Percentiles rank a stretch among this genome's conserved stretches.
Conservation (phyloP, 768 basidiomycete genomes). For the Amanita fuliginea region DNA sequence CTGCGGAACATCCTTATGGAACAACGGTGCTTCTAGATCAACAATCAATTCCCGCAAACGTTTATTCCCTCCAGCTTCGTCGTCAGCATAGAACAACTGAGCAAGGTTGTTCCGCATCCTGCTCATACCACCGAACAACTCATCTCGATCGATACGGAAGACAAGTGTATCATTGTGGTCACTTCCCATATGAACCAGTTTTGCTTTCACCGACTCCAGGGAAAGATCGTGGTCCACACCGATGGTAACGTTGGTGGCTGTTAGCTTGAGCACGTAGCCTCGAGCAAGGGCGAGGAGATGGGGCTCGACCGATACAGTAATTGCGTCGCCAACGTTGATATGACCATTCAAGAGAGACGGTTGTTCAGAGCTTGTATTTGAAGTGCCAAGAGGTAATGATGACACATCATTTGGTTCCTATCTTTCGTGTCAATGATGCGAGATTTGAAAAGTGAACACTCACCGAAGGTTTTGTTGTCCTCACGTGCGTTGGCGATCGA, state of each 20-base stretch:
- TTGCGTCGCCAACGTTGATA: constrained; percentile 17
- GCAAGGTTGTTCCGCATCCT: constrained; percentile 87
- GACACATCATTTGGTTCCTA: background rate
- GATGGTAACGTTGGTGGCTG: too few relatives aligned
- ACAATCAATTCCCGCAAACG: constrained; percentile 68
- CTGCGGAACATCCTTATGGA: constrained; percentile 18
- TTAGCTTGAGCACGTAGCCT: too few relatives aligned
- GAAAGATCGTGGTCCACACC: too few relatives aligned
- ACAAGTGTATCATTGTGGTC: constrained; percentile 13
- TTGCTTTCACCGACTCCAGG: too few relatives aligned
- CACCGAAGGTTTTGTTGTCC: background rate
- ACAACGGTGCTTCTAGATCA: constrained; percentile 62
- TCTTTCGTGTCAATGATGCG: background rate
- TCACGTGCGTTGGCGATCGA: constrained; percentile 15
- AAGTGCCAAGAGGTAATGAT: background rate
- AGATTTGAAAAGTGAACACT: background rate
- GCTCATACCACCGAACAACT: constrained; percentile 77
- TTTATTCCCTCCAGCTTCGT: constrained; percentile 42
- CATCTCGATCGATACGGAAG: constrained; percentile 94
- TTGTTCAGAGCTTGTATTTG: background rate
- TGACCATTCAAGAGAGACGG: constrained; percentile 16
- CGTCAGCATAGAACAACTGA: constrained; percentile 62
- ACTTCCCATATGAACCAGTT: too few relatives aligned
- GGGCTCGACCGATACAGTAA: too few relatives aligned
- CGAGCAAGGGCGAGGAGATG: too few relatives aligned